phyloP scores from a whole-genome alignment of 2,329 filamentous ascomycete genomes.

The Aspergillus fumigatiaffinis region DNA sequence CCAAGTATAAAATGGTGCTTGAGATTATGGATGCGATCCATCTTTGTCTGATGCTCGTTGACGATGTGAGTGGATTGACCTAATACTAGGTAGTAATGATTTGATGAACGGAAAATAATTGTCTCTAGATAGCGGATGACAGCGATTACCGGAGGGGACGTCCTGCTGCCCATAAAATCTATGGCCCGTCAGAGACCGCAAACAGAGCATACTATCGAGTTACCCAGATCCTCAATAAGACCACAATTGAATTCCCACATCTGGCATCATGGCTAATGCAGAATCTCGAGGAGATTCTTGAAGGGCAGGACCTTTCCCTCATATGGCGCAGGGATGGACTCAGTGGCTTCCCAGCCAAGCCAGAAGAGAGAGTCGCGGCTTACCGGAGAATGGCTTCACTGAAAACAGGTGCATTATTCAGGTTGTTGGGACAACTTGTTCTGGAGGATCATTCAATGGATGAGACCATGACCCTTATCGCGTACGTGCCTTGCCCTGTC shows the following conservation, averaged over 20 bases:
- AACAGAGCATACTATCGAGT: conserved; percentile 22
- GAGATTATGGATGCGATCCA: conserved; percentile 25
- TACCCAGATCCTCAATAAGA: conserved; percentile 16
- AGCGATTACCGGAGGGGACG: conserved; percentile 20
- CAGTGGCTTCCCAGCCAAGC: conserved; percentile 5
- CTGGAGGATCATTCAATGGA: conserved; percentile 14
- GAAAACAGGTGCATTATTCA: conserved; percentile 21
- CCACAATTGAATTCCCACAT: conserved; percentile 9
- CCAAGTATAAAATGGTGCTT: conserved; percentile 15
- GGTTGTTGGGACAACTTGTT: conserved; percentile 17
- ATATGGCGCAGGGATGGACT: conserved; percentile 21
- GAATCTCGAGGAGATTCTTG: conserved; percentile 18
- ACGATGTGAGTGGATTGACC: conserved; percentile 11
- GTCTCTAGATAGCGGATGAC: conserved; percentile 16
- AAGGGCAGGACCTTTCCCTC: conserved; percentile 21
- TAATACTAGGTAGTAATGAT: no score
- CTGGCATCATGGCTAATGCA: conserved; percentile 17
- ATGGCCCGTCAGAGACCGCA: conserved; percentile 19
- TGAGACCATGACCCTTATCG: conserved; percentile 14
- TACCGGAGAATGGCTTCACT: conserved; percentile 16
- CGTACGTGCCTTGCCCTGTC: conserved; percentile 4
- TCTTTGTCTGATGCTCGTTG: conserved; percentile 21
- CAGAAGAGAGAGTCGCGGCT: conserved; percentile 10
- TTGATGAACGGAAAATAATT: not conserved
- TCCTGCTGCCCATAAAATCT: conserved; percentile 16